phyloP scores from a whole-genome alignment of 768 basidiomycete species.

The Lanmaoa pseudosensibilis region DNA sequence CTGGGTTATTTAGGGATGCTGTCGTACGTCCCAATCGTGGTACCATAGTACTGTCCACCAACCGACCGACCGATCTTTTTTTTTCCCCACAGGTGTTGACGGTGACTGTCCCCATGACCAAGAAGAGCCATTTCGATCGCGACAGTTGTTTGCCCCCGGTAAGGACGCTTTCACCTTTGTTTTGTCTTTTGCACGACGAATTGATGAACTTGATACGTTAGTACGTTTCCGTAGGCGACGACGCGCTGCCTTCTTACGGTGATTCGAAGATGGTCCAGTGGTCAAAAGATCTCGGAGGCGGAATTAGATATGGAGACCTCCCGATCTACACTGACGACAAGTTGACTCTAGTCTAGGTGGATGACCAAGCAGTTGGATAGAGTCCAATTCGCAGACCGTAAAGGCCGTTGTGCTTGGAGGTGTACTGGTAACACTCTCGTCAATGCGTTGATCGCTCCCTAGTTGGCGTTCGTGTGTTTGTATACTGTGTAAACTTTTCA shows the following conservation, averaged over 20 bases:
- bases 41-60: not conserved
- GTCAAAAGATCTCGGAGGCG: constrained; percentile 28
- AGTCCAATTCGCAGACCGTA: constrained; percentile 1
- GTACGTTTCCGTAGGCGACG: constrained; percentile 42
- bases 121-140: constrained; percentile 39
- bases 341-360: constrained; percentile 2
- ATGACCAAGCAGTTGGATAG: constrained; percentile 1
- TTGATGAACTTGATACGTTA: constrained; percentile 16
- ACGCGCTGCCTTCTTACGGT: constrained; percentile 34
- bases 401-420: not conserved
- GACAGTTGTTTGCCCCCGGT: constrained; percentile 46
- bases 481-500: not conserved
- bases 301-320: constrained; percentile 38
- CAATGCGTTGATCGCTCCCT: constrained; percentile 20
- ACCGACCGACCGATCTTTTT: not conserved
- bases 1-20: constrained; percentile 38
- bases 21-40: constrained; percentile 33
- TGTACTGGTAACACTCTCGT: constrained; percentile 12
- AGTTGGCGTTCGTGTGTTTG: not conserved
- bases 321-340: constrained; percentile 46
- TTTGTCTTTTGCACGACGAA: not conserved
- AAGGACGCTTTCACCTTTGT: constrained; percentile 5
- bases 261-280: constrained; percentile 27
- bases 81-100: constrained; percentile 35
- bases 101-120: constrained; percentile 38